Base-by-base conservation (phyloP, 192 early-diverging fungal genomes). In the Mortierella claussenii region DNA sequence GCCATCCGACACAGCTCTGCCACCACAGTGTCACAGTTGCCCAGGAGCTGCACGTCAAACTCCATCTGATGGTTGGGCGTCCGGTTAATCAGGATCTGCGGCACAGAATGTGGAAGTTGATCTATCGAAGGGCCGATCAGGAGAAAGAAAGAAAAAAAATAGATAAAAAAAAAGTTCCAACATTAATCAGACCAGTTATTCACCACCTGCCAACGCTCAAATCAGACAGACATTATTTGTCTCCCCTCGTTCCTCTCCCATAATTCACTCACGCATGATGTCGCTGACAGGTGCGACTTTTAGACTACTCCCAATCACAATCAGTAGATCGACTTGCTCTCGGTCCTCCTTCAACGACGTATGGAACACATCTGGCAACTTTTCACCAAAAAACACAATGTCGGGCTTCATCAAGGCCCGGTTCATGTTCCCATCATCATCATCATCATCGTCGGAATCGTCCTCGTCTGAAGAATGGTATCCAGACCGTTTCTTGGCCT, bases 321-420 rank as follows among this genome's bases (percentile, higher is more conserved):
- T 86, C 33, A 99, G 61, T 34, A 99, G 68, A 81, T 98, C 96
- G 9, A 92, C 90, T 48, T 91, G 75, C 8, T 91, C 84, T 18
- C 84, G 79, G 79, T 99, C 98, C 26, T 73, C 68, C 1, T 86
- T 80, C 53, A 97, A 82, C 0, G 80, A 76, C 11, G 87, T 70
- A 66, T 97, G 90, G 69, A 98, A 97, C 33, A 87, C 87, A n/a
- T 83, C 84, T 0, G 97, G 92, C 9, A 98, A 82, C 65, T 94
- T 92, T 63, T 99, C 98, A 40, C 97, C 96, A 84, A 99, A 99
- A 71, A 99, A 99, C 20, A 94, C 92, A 63, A 99, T 99, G 55
- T 96, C 95, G 0, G 97, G 97, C 64, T 99, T 98, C 88, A 98
- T 94, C 37, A 94, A 86, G 0, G 87, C 84, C 23, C 55, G 50